Conservation (phyloP, 2,329 filamentous ascomycete species). For the Sporothrix pallida region DNA sequence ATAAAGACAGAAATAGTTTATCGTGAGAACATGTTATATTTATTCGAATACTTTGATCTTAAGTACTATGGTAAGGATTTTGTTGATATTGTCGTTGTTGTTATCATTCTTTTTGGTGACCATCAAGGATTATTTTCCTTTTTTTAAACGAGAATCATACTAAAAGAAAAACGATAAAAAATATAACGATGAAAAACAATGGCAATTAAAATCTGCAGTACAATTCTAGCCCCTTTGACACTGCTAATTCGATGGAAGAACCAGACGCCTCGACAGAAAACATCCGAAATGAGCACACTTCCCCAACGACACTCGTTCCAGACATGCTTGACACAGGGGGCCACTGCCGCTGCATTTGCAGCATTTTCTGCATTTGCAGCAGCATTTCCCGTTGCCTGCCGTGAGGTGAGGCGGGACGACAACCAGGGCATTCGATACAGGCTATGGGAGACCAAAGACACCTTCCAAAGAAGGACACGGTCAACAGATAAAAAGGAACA, state of each 20-base stretch:
- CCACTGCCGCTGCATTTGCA: background rate
- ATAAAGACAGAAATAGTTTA: too few species aligned
- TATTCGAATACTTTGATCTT: background rate
- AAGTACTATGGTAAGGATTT: background rate
- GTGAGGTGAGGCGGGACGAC: background rate
- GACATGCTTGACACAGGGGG: conserved; percentile 12
- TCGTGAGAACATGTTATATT: background rate
- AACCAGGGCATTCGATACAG: background rate
- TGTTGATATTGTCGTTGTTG: too few species aligned
- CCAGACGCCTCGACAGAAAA: background rate
- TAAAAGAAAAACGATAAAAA: too few species aligned
- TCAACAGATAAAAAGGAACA: background rate
- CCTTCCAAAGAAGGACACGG: background rate
- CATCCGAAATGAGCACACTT: background rate
- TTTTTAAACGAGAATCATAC: too few species aligned
- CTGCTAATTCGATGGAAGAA: too few species aligned
- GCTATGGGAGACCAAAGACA: background rate
- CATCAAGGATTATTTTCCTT: too few species aligned
- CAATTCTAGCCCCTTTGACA: too few species aligned
- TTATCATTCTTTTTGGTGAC: background rate
- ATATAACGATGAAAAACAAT: too few species aligned
- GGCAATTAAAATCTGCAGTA: too few species aligned
- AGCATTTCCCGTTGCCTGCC: background rate
- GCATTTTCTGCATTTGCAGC: background rate
- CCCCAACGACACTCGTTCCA: background rate